Evolutionary conservation across 352 stramenopile genomes (phyloP).

Genomic region (Phytophthora aleatoria): DNA sequence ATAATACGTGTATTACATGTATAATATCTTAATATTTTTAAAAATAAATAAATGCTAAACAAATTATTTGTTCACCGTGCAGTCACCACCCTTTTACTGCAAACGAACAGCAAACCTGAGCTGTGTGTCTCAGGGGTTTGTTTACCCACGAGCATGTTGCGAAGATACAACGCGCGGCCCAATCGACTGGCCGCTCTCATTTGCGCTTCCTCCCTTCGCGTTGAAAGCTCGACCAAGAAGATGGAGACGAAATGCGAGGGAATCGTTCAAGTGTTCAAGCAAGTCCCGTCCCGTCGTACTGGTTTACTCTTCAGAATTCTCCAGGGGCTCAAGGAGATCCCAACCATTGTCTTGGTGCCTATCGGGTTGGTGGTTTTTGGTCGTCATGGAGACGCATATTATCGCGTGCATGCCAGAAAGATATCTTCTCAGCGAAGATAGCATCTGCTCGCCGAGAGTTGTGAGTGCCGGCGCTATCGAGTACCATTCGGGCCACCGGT

Average conservation of each 20-base stretch:
- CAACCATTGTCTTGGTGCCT: conserved; percentile 11
- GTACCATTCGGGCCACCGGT: conserved; percentile 27
- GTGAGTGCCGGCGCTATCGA: conserved; percentile 15
- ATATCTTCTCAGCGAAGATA: conserved; percentile 9
- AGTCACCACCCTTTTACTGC: not conserved
- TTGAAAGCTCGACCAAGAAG: not conserved
- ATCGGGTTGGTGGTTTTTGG: conserved; percentile 16
- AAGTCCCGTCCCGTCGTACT: not conserved
- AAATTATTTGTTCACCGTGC: not conserved
- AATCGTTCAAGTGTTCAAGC: not conserved
- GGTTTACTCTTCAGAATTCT: not conserved
- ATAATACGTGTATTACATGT: too few relatives aligned
- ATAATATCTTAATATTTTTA: too few relatives aligned
- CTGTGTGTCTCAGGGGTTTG: conserved; percentile 3
- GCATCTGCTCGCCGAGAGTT: conserved; percentile 1
- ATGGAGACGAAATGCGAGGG: conserved; percentile 7
- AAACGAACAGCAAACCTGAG: conserved; percentile 5
- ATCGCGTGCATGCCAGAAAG: conserved; percentile 6
- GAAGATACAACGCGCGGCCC: not conserved
- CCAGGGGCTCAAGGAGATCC: conserved; percentile 1
- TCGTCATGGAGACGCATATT: conserved; percentile 4
- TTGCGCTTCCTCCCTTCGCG: not conserved
- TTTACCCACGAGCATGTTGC: conserved; percentile 1
- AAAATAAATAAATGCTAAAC: too few relatives aligned
- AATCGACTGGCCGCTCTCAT: conserved; percentile 5